Base-by-base conservation (phyloP, 2,329 filamentous ascomycete genomes). In the Stromatinia cepivora region DNA sequence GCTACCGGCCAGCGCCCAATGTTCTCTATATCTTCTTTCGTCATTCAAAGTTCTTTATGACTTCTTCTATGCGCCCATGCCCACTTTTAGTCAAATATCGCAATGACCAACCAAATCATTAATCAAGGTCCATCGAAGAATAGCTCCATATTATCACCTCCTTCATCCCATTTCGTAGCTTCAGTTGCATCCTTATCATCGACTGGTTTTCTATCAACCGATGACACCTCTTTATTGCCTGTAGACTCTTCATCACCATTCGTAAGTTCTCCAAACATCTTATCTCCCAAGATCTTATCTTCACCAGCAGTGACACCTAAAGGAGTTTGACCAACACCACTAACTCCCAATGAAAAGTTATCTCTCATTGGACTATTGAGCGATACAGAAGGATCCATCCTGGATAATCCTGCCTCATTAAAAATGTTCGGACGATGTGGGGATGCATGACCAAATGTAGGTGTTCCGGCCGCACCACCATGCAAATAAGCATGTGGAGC, bases 211-310 rank as follows among this genome's bases (percentile, higher is more conserved):
- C 63, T 57, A 34, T 45, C 52, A 31, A 31, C n/a, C 25, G 25
- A 42, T n/a, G 20, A 42, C 31, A 25, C 10, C 4, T 66, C 63
- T 45, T 71, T 50, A 11, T 39, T 61, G 15, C 56, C 65, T 20
- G 45, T 22, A 6, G 52, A 13, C 54, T 71, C 75, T 67, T 76
- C 73, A 48, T 71, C 75, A 54, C 73, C 72, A 66, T 78, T 75
- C 20, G 76, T 78, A n/a, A 77, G 70, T 25, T 77, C 76, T 45
- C 76, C 74, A 69, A 78, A 78, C 74, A 78, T 76, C 58, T 74
- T 72, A 22, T 72, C 69, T 42, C 61, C 61, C 25, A 73, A 68
- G 22, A 73, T 73, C 61, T 74, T 73, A 64, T 69, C 72, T 36
- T 72, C 73, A 20, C 71, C 70, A 31, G 20, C 46, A 31, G 52